A percentile compares a stretch with the other conserved stretches of the same genome.
phyloP scores from a whole-genome alignment of 73 alveolate species.

The Paramecium octaurelia region DNA sequence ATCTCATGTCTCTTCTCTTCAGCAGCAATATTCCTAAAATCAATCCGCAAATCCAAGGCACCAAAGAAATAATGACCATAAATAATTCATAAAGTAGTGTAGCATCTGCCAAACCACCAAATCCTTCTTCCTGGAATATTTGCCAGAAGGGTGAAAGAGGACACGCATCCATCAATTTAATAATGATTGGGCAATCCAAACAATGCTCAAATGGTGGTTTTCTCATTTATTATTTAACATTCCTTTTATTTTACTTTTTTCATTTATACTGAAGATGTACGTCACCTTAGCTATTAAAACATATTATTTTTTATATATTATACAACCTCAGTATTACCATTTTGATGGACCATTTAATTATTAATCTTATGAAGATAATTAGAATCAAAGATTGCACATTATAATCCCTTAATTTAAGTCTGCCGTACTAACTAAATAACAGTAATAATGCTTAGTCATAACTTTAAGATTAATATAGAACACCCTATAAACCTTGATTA shows the following conservation, averaged over 20 bases:
- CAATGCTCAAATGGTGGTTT: constrained; percentile 33
- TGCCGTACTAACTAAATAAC: background rate
- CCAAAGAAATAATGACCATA: background rate
- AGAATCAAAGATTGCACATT: background rate
- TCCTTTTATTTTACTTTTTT: background rate
- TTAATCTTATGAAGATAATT: background rate
- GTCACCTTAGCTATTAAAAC: background rate
- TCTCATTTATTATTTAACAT: background rate
- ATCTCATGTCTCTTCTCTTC: background rate
- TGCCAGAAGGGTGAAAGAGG: constrained; percentile 31
- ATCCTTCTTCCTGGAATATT: background rate
- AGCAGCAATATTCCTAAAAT: background rate
- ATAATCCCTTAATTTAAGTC: background rate
- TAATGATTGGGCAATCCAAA: background rate
- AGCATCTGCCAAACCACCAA: background rate
- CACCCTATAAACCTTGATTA: background rate
- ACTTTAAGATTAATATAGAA: background rate
- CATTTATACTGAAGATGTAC: background rate
- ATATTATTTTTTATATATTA: background rate
- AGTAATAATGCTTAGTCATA: background rate
- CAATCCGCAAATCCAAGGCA: background rate
- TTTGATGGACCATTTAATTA: background rate
- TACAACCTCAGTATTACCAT: background rate
- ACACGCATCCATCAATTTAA: constrained; percentile 21
- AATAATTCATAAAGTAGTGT: background rate